A percentile compares a stretch with the other conserved stretches of the same genome.
These are phyloP conservation scores for Aureobasidium vineae DNA, from an alignment of 2,329 filamentous ascomycete genomes.

Conservation along the genomic window DNA sequence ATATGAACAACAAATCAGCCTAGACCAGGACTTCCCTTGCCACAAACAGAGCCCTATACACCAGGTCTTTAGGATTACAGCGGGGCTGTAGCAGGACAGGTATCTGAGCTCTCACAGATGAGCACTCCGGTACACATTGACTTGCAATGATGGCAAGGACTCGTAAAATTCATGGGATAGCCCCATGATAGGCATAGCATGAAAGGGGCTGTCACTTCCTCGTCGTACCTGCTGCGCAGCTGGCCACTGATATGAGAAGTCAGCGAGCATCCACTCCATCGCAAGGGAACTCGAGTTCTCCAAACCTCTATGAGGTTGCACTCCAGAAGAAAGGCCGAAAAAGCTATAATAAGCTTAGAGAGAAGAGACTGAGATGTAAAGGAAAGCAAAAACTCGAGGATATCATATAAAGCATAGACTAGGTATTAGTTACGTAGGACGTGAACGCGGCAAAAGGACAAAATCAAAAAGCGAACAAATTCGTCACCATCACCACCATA, in stretches of 20 bases:
- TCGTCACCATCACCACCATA: not conserved
- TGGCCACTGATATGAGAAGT: not conserved
- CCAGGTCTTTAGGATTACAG: too few relatives aligned
- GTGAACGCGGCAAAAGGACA: not conserved
- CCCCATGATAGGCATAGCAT: not conserved
- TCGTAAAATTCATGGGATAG: too few relatives aligned
- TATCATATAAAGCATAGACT: constrained; percentile 15
- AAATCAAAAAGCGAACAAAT: not conserved
- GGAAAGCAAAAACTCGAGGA: not conserved
- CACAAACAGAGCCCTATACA: not conserved
- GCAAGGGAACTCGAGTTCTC: too few relatives aligned
- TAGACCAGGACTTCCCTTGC: not conserved
- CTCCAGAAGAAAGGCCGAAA: too few relatives aligned
- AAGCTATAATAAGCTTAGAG: too few relatives aligned
- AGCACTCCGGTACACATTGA: not conserved
- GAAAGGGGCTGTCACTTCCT: not conserved
- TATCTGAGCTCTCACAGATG: not conserved
- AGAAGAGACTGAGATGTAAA: too few relatives aligned
- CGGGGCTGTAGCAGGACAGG: not conserved
- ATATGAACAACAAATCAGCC: not conserved
- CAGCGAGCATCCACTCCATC: too few relatives aligned
- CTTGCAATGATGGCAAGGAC: too few relatives aligned
- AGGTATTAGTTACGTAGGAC: constrained; percentile 12
- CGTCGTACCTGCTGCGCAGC: not conserved
- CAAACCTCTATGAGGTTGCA: too few relatives aligned